Conservation (phyloP, 345 rosid genomes). For the Heritiera littoralis region DNA sequence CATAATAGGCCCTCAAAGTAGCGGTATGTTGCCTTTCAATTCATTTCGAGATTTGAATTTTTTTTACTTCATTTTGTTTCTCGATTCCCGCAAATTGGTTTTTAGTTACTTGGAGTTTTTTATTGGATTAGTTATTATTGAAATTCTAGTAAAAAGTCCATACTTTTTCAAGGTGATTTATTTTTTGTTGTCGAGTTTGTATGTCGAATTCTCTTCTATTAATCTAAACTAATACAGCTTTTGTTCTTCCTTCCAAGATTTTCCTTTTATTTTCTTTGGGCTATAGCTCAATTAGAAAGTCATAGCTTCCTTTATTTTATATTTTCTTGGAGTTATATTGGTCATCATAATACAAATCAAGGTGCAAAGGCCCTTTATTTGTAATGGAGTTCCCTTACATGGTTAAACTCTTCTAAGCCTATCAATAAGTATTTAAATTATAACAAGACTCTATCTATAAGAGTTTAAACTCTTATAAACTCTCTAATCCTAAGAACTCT, state of each 20-base stretch:
- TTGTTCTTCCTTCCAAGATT: neutral
- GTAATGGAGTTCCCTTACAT: no score
- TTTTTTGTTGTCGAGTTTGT: neutral
- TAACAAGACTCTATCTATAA: no score
- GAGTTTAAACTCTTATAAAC: no score
- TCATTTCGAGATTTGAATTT: neutral
- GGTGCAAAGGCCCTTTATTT: no score
- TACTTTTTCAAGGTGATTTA: neutral
- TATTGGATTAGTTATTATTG: neutral
- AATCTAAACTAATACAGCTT: neutral
- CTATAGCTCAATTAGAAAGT: no score
- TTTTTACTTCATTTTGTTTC: neutral
- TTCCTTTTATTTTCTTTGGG: neutral
- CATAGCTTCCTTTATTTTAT: neutral
- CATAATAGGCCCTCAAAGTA: conserved; percentile 88
- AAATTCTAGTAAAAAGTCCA: neutral
- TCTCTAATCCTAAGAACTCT: no score
- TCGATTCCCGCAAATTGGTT: neutral
- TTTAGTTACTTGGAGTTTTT: neutral
- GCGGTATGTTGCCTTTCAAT: conserved; percentile 41
- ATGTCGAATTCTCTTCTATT: neutral
- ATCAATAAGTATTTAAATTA: no score
- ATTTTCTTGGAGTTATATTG: neutral
- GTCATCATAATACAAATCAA: neutral
- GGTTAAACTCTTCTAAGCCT: no score